These are phyloP conservation scores for Diospyros kaki DNA, from an alignment of 148 eudicot genomes.

Conservation along the genomic window DNA sequence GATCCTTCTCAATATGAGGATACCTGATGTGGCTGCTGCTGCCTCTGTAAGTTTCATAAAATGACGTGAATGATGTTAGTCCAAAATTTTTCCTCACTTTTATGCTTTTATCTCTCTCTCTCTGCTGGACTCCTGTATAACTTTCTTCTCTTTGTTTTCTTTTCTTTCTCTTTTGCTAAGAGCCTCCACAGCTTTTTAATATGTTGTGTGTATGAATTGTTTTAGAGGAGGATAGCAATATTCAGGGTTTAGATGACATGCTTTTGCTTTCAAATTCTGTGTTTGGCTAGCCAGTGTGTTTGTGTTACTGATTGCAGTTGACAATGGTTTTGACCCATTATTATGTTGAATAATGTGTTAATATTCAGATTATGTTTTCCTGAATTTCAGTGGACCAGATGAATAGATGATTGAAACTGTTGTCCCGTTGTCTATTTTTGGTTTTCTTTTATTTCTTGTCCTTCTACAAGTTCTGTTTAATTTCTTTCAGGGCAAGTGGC, in stretches of 20 bases:
- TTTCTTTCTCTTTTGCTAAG: background rate
- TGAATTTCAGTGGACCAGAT: background rate
- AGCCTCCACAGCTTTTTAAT: too few species aligned
- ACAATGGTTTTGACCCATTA: background rate
- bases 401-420: background rate
- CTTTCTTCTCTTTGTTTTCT: background rate
- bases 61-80: too few species aligned
- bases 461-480: background rate
- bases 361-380: background rate
- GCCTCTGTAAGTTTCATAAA: slow-evolving; percentile 61
- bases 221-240: too few species aligned
- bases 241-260: background rate
- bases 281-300: background rate
- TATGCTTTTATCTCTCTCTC: too few species aligned
- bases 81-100: too few species aligned
- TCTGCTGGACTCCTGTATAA: too few species aligned
- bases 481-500: slow-evolving; percentile 73
- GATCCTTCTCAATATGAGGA: slow-evolving; percentile 46
- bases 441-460: background rate
- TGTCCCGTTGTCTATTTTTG: background rate
- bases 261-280: background rate
- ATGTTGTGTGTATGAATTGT: too few species aligned
- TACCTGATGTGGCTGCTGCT: slow-evolving; percentile 66
- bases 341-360: background rate
- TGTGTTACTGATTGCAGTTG: background rate